Base-by-base conservation (phyloP, 208 protist genomes). In the Acanthamoeba royreba region DNA sequence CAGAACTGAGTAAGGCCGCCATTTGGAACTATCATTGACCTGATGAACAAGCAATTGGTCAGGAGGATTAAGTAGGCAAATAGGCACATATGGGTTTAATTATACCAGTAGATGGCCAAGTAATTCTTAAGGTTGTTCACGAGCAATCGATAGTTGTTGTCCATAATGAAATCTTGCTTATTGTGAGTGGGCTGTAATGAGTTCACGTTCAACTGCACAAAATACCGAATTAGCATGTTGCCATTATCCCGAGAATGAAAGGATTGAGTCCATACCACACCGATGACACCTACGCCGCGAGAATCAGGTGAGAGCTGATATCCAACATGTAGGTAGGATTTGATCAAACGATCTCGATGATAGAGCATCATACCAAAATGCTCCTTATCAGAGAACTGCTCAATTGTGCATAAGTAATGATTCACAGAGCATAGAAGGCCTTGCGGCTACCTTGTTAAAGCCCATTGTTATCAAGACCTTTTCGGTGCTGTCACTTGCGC, bases 291-390 rank as follows among this genome's bases (percentile, higher is more conserved):
- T 19, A 81, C 69, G 8, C 69, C 69, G 8, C 69, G 33, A 81
- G 69, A 81, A 40, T 81, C 69, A 2, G 69, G 69, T 19, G 40
- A 49, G 5, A 81, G 69, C 42, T 81, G 69, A 42, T 49, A 49
- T 13, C 69, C 69, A 11, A 81, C 45, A 25, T 52, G 74, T 31
- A 85, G n/a, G 45, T 40, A 85, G 74, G 9, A 85, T 31, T 85
- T 85, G n/a, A 85, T 85, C n/a, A 85, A 31, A 25, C 74, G 74
- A 7, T 52, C 74, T 49, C 74, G 38, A 38, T 85, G 74, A 31
- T 85, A 85, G 25, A 85, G 15, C 74, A 85, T 85, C 74, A 85
- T 85, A 25, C 74, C 74, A 85, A 85, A 85, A 13, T 85, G 74
- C 38, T 85, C 45, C 45, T 85, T 85, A 4, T 85, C 74, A 5